phyloP scores from a whole-genome alignment of 139 green algal genomes.

The Cymbomonas tetramitiformis region DNA sequence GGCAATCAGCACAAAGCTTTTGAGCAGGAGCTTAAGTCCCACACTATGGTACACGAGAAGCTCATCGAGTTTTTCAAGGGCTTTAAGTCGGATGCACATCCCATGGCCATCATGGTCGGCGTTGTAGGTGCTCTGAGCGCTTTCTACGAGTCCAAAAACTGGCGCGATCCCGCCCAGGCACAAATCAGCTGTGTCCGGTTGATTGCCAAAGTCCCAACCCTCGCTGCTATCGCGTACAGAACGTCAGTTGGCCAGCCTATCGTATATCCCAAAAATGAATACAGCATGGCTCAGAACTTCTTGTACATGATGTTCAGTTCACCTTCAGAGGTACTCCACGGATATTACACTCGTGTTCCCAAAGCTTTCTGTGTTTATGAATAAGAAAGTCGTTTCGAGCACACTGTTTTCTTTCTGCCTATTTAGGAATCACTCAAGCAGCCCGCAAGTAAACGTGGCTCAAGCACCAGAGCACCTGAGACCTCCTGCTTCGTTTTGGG shows the following conservation, averaged over 20 bases:
- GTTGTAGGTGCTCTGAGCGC: slow-evolving; percentile 47
- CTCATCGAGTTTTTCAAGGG: slow-evolving; percentile 41
- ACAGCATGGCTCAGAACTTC: slow-evolving; percentile 47
- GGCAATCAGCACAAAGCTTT: not conserved
- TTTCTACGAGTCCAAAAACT: slow-evolving; percentile 39
- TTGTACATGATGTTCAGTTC: slow-evolving; percentile 44
- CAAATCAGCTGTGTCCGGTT: slow-evolving; percentile 33
- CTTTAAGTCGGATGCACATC: slow-evolving; percentile 49
- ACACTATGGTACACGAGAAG: slow-evolving; percentile 48
- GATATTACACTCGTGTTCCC: too few species aligned
- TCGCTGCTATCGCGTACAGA: slow-evolving; percentile 53
- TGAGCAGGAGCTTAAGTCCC: slow-evolving; percentile 28
- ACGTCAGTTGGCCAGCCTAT: slow-evolving; percentile 39
- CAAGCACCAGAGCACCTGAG: too few species aligned
- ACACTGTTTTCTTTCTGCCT: too few species aligned
- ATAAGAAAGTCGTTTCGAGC: too few species aligned
- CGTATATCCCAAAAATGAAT: slow-evolving; percentile 48
- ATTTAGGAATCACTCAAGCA: too few species aligned
- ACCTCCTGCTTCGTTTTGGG: too few species aligned
- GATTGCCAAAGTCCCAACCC: slow-evolving; percentile 52
- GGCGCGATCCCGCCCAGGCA: slow-evolving; percentile 28
- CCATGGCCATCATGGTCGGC: slow-evolving; percentile 54
- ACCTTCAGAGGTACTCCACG: too few species aligned
- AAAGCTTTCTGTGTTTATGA: too few species aligned
- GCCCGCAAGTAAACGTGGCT: too few species aligned